phyloP scores from a whole-genome alignment of 108 stramenopile genomes.

The Aurantiochytrium sp. region DNA sequence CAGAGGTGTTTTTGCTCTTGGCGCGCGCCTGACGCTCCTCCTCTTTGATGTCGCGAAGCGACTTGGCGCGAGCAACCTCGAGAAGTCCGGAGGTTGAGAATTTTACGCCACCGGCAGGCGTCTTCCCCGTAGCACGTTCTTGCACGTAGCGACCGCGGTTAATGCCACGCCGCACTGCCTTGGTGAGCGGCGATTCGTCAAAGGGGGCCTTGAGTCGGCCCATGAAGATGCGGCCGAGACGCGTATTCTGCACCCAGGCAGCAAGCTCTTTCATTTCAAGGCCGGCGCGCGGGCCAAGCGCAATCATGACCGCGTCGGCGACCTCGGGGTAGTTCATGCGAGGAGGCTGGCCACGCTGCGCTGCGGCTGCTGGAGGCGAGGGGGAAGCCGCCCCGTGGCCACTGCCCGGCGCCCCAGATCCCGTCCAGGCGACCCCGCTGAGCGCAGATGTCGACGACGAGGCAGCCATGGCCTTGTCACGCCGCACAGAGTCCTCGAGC shows the following conservation, averaged over 20 bases:
- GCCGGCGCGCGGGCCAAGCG: neutral
- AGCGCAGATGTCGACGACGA: neutral
- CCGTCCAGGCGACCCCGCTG: neutral
- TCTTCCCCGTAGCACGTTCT: neutral
- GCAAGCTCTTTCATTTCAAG: neutral
- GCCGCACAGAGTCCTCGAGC: neutral
- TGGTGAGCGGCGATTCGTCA: neutral
- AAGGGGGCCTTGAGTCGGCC: neutral
- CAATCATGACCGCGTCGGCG: neutral
- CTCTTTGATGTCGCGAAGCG: neutral
- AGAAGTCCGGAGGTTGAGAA: neutral
- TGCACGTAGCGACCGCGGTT: neutral
- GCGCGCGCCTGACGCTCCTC: neutral
- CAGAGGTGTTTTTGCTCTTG: neutral
- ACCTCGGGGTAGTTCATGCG: neutral
- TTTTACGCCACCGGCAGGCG: neutral
- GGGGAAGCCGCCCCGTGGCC: neutral
- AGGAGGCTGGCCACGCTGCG: neutral
- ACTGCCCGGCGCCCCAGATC: neutral
- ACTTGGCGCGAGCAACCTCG: neutral
- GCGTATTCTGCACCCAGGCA: neutral
- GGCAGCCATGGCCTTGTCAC: neutral
- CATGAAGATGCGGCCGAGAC: neutral
- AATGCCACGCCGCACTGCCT: neutral
- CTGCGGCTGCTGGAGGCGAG: neutral